Conservation (phyloP, 345 rosid species). For the Eucalyptus grandis region DNA sequence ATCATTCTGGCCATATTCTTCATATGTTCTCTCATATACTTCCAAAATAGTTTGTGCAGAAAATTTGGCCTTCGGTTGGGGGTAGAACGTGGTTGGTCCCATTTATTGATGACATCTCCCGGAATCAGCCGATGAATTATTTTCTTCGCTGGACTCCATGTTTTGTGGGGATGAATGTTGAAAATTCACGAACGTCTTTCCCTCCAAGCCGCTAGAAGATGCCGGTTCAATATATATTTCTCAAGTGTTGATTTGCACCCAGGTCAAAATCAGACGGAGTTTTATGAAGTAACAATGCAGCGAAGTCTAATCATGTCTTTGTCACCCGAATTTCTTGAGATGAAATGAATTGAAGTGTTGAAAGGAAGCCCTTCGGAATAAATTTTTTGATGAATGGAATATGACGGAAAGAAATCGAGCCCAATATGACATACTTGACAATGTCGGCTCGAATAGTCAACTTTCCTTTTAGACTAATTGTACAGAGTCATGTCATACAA, state of each 20-base stretch:
- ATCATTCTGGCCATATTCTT: background rate
- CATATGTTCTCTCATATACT: background rate
- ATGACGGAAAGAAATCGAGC: background rate
- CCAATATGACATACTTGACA: background rate
- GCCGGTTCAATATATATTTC: background rate
- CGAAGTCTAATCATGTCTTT: background rate
- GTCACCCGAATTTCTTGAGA: background rate
- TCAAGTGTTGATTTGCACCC: background rate
- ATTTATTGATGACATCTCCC: background rate
- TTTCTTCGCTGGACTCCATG: background rate
- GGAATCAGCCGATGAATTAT: background rate
- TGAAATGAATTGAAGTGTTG: background rate
- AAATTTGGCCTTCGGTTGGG: background rate
- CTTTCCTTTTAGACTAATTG: background rate
- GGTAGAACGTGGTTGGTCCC: background rate
- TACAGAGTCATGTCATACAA: background rate
- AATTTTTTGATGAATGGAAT: background rate
- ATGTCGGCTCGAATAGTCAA: rapidly evolving
- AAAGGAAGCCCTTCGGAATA: background rate
- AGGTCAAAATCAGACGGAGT: background rate
- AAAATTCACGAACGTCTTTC: background rate
- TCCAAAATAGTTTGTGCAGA: background rate
- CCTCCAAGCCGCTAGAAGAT: background rate
- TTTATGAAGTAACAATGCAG: background rate
- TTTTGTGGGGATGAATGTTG: background rate